phyloP scores from a whole-genome alignment of 2,329 filamentous ascomycete species.

The Ophidiomyces ophidiicola region DNA sequence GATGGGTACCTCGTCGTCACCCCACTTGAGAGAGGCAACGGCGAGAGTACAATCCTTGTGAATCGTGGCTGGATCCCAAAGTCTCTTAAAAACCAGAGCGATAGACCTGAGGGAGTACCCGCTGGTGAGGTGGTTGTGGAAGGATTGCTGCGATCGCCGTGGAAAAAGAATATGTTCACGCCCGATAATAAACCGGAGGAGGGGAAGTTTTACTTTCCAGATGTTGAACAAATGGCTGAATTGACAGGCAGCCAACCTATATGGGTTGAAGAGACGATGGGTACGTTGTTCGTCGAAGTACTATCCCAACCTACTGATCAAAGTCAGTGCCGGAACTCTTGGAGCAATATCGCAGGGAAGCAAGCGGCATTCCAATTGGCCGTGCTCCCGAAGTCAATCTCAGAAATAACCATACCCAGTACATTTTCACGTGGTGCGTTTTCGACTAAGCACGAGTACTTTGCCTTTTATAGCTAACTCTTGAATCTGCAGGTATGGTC shows the following conservation, averaged over 20 bases:
- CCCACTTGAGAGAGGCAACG: constrained; percentile 60
- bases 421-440: constrained; percentile 93
- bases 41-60: constrained; percentile 61
- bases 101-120: constrained; percentile 53
- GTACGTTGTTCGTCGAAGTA: constrained; percentile 37
- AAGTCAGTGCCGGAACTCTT: constrained; percentile 62
- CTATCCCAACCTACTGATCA: constrained; percentile 8
- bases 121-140: constrained; percentile 63
- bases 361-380: constrained; percentile 78
- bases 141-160: constrained; percentile 74
- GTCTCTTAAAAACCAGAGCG: constrained; percentile 53
- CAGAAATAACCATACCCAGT: constrained; percentile 93
- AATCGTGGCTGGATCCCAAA: constrained; percentile 88
- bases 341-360: constrained; percentile 59
- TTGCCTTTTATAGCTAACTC: background rate
- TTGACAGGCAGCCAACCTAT: constrained; percentile 73
- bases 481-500: constrained; percentile 61
- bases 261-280: constrained; percentile 93
- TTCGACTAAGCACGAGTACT: background rate
- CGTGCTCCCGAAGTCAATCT: constrained; percentile 80
- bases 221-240: constrained; percentile 80
- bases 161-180: constrained; percentile 97
- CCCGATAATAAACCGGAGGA: constrained; percentile 75
- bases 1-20: constrained; percentile 88
- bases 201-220: constrained; percentile 87